Base-by-base conservation (phyloP, 495 filamentous ascomycete genomes). In the Parmelia sp. region DNA sequence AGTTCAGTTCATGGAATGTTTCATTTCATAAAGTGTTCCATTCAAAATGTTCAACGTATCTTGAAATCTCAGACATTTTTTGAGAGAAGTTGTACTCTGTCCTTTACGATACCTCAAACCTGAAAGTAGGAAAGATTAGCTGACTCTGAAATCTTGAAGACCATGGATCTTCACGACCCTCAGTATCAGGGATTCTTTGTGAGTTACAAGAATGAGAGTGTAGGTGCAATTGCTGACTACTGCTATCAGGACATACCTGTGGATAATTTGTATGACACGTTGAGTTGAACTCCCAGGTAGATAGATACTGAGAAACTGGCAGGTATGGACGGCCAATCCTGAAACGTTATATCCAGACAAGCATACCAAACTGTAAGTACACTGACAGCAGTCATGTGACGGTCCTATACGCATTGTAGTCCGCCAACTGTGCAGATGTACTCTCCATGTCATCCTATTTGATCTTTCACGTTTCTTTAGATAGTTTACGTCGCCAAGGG, bases 181-280 rank as follows among this genome's bases (percentile, higher is more conserved):
- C 95, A 97, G 75, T 97, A 97, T 73, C 94, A 98, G 74, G 94
- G 94, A 56, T 98, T 95, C 80, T 97, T 98, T 35, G 51, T 55
- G 6, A 70, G 94, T 97, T 71, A 96, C 97, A 60, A 64, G 60
- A 35, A 42, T 25, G 21, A 29, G 33, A 17, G 0, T 37, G 39
- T 3, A 9, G 15, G 40, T n/a, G 17, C 11, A 5, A n/a, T 37
- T 10, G 10, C 25, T 40, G 15, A 23, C 27, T n/a, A 5, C 11
- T 23, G 19, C 40, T 19, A 51, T 63, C 27, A 63, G n/a, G 3
- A 40, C 23, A 19, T 57, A 31, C 93, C 92, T 35, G 61, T 2
- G 95, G 94, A 98, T 72, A 98, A 98, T 71, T 80, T 98, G 23
- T 96, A 96, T 71, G 94, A 33, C 17, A 1, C 17, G 6, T 1